Base-by-base conservation (phyloP, 352 stramenopile species). In the Pythium phragmiticola region DNA sequence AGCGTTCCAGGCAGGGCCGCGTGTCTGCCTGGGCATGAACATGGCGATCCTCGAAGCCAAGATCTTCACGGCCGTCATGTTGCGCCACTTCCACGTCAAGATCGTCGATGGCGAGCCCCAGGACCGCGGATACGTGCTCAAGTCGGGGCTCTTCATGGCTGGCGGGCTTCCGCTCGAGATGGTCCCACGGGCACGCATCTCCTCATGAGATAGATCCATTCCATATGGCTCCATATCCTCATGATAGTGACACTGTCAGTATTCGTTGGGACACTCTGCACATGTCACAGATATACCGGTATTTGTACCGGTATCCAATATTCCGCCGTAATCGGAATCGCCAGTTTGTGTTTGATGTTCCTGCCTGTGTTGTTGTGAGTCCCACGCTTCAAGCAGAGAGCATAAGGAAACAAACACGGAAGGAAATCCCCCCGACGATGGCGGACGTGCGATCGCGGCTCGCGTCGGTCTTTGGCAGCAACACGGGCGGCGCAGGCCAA, bases 41-140 rank as follows among this genome's bases (percentile, higher is more conserved):
- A 88, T 92, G 72, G 80, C 82, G 2, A 56, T 92, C 8, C 59
- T 92, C 13, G 80, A 92, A 48, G 63, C 76, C 47, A 89, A 88
- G 62, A 66, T 87, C 50, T 88, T 87, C 45, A 65, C 82, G 12
- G 76, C 75, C n/a, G 73, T 76, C 7, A 66, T 84, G 14, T 56
- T 89, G 3, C 67, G 66, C 19, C 68, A 74, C 21, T 85, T 81
- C 46, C 63, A 77, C 30, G 65, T 89, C 16, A 46, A 66, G 23
- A 87, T 89, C 58, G 61, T 67, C 13, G 65, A 73, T 6, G 65
- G 59, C 11, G 68, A 86, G 49, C 51, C 65, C 11, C 41, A 76
- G 4, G 74, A 89, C 39, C 78, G 80, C 0, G 69, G 68, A 17
- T 86, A 87, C 60, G 43, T 84, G 30, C 60, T 87, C 47, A 87